Conservation (phyloP, 1,284 basidiomycete species). For the Phaffia rhodozyma region DNA sequence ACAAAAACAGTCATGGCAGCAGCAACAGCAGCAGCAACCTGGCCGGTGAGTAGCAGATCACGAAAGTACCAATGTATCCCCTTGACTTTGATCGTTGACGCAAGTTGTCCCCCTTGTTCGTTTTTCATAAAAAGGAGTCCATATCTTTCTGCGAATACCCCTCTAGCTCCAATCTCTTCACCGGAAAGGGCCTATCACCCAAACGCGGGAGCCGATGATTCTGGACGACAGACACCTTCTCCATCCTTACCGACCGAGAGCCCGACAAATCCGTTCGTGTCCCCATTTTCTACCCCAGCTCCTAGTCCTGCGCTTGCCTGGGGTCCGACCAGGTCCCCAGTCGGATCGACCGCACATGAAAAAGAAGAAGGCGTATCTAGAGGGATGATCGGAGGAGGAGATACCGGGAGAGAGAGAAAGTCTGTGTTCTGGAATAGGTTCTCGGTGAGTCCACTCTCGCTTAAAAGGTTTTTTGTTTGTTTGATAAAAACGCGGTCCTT, state of each 20-base stretch:
- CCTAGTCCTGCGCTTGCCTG: conserved; percentile 6
- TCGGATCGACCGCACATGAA: background rate
- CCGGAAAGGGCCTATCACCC: background rate
- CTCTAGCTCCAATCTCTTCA: conserved; percentile 1
- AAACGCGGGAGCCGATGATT: background rate
- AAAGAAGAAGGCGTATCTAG: background rate
- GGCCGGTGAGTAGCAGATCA: too few species aligned
- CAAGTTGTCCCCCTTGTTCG: background rate
- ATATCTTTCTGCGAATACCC: conserved; percentile 2
- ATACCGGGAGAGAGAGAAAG: conserved; percentile 4
- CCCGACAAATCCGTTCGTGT: background rate
- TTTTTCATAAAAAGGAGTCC: background rate
- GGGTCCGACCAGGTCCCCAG: background rate
- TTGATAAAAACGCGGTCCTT: too few species aligned
- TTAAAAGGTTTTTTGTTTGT: too few species aligned
- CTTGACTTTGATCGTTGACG: too few species aligned
- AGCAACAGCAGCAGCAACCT: too few species aligned
- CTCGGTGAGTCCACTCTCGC: conserved; percentile 1
- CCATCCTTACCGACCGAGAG: background rate
- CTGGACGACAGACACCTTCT: background rate
- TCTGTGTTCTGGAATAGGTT: conserved; percentile 11
- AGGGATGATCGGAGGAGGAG: conserved; percentile 11
- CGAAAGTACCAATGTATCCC: too few species aligned
- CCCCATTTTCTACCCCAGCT: background rate
- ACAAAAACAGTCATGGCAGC: too few species aligned